Evolutionary conservation across 352 stramenopile genomes (phyloP).

Genomic region (Phytophthora vignae): DNA sequence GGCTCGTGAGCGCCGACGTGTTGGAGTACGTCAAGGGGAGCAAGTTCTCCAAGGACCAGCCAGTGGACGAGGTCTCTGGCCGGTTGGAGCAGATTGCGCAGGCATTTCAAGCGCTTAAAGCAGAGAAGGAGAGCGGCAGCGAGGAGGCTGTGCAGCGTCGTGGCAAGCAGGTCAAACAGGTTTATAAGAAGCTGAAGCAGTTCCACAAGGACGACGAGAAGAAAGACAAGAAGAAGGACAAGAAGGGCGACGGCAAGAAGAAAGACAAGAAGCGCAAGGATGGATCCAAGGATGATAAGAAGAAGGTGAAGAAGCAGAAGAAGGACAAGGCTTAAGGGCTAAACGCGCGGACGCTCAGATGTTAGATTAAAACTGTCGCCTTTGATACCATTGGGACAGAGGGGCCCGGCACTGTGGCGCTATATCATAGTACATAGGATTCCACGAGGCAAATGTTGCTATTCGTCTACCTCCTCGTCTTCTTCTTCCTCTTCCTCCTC

Average conservation of each 20-base stretch:
- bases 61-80: constrained; percentile 43
- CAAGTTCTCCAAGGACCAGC: constrained; percentile 73
- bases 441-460: constrained; percentile 24
- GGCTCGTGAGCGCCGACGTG: constrained; percentile 47
- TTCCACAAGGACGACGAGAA: constrained; percentile 74
- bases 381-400: background rate
- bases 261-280: constrained; percentile 79
- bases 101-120: constrained; percentile 46
- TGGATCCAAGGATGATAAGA: constrained; percentile 64
- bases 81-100: constrained; percentile 49
- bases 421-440: constrained; percentile 40
- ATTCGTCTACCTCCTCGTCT: constrained; percentile 36
- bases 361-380: constrained; percentile 5
- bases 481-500: constrained; percentile 56
- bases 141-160: constrained; percentile 47
- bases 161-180: constrained; percentile 76
- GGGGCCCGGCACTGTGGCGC: constrained; percentile 6
- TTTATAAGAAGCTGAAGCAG: constrained; percentile 91
- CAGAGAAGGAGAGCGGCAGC: constrained; percentile 44
- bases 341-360: constrained; percentile 4
- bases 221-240: constrained; percentile 75
- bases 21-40: constrained; percentile 72
- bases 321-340: constrained; percentile 43
- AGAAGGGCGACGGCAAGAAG: constrained; percentile 68
- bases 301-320: constrained; percentile 67